These are phyloP conservation scores for Microglena sp. DNA, from an alignment of 139 green algal species.

Conservation along the genomic window DNA sequence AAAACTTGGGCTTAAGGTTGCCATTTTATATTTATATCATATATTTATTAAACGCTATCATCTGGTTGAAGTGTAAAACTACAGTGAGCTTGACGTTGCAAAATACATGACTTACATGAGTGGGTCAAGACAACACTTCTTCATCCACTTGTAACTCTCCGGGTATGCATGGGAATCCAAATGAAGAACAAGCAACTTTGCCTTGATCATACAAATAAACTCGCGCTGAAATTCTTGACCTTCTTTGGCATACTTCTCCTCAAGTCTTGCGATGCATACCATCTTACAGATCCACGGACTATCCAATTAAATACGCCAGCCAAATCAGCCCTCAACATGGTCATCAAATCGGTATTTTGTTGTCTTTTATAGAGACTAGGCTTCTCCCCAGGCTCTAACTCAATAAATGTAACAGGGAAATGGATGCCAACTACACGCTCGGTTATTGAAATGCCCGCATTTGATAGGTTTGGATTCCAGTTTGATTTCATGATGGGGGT, in stretches of 20 bases:
- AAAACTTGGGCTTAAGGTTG: no score
- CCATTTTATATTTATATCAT: no score
- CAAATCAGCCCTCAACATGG: not conserved
- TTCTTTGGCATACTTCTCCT: not conserved
- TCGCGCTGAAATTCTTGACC: not conserved
- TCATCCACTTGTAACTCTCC: no score
- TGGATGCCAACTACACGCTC: not conserved
- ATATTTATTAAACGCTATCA: no score
- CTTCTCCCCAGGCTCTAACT: not conserved
- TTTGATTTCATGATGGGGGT: constrained; percentile 1
- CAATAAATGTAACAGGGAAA: not conserved
- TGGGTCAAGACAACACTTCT: no score
- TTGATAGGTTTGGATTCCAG: not conserved
- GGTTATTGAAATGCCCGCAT: not conserved
- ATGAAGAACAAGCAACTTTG: no score
- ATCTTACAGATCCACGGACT: not conserved
- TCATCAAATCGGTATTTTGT: not conserved
- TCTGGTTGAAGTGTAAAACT: no score
- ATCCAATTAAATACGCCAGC: not conserved
- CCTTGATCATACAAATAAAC: not conserved
- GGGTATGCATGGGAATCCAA: no score
- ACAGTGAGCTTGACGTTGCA: no score
- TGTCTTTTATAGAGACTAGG: not conserved
- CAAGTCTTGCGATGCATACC: not conserved
- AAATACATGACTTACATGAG: no score